Percentiles rank a stretch among this genome's conserved stretches.
These are phyloP conservation scores for Dictyostelium gargantuum DNA, from an alignment of 208 protist genomes.

Conservation along the genomic window DNA sequence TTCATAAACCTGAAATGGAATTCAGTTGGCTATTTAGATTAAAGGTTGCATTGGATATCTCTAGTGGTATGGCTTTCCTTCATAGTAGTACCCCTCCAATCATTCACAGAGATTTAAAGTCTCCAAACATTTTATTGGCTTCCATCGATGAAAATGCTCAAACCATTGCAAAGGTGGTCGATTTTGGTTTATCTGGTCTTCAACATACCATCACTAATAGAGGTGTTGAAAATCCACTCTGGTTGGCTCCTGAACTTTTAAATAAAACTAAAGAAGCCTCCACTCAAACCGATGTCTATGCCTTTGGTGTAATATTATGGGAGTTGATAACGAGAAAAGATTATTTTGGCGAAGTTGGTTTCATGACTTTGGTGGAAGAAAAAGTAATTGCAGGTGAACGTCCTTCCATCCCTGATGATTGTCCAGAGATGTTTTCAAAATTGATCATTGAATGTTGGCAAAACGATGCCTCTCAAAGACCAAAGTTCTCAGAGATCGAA, in stretches of 20 bases:
- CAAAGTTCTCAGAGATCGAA: slow-evolving; percentile 36
- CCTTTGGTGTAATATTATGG: slow-evolving; percentile 68
- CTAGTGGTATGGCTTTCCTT: slow-evolving; percentile 73
- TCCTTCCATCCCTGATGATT: slow-evolving; percentile 49
- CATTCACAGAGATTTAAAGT: slow-evolving; percentile 75
- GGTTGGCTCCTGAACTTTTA: slow-evolving; percentile 63
- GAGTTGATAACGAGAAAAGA: slow-evolving; percentile 45
- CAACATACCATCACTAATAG: slow-evolving; percentile 56
- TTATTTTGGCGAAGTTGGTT: slow-evolving; percentile 68
- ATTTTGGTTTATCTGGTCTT: slow-evolving; percentile 68
- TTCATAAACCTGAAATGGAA: slow-evolving; percentile 1
- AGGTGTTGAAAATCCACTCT: slow-evolving; percentile 70
- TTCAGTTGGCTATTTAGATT: slow-evolving; percentile 46
- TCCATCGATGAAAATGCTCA: slow-evolving; percentile 8
- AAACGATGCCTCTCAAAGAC: slow-evolving; percentile 3
- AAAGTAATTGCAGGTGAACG: slow-evolving; percentile 69
- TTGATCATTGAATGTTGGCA: slow-evolving; percentile 73
- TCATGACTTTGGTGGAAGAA: slow-evolving; percentile 70
- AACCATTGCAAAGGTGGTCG: slow-evolving; percentile 48
- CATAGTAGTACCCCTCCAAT: slow-evolving; percentile 70
- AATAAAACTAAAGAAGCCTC: background rate
- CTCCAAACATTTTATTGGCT: slow-evolving; percentile 70
- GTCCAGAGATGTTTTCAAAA: slow-evolving; percentile 4
- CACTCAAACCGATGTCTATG: slow-evolving; percentile 60
- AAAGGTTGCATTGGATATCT: slow-evolving; percentile 69